Evolutionary conservation across 2,329 filamentous ascomycete genomes (phyloP).

Genomic region (Penicillium fuscoglaucum): DNA sequence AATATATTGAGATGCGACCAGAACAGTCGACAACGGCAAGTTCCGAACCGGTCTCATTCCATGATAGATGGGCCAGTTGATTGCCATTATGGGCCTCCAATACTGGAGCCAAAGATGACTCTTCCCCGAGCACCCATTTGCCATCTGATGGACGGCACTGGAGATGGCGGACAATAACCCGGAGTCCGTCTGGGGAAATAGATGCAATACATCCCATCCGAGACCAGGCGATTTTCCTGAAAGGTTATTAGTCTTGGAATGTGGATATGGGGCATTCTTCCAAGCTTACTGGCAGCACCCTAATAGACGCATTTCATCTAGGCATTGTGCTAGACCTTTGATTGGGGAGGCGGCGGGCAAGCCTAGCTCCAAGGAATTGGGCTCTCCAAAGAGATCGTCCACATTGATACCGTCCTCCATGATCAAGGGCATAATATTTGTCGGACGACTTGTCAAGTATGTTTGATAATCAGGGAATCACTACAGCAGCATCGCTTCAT

Average conservation of each 20-base stretch:
- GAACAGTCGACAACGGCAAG: conserved; percentile 78
- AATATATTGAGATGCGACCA: conserved; percentile 74
- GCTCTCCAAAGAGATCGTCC: conserved; percentile 75
- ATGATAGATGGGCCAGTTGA: conserved; percentile 76
- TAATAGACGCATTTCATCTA: conserved; percentile 73
- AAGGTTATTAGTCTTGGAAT: conserved; percentile 25
- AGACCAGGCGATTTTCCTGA: conserved; percentile 82
- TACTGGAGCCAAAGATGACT: conserved; percentile 64
- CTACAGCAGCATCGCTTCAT: conserved; percentile 23
- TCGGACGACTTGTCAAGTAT: conserved; percentile 2
- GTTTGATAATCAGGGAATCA: conserved; percentile 3
- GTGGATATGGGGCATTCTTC: neutral
- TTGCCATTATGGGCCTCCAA: conserved; percentile 62
- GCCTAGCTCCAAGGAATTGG: conserved; percentile 56
- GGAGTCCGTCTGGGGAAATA: conserved; percentile 69
- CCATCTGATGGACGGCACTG: conserved; percentile 68
- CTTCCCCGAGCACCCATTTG: conserved; percentile 73
- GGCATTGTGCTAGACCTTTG: conserved; percentile 68
- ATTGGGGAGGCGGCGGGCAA: conserved; percentile 54
- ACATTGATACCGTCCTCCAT: conserved; percentile 62
- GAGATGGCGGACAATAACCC: conserved; percentile 71
- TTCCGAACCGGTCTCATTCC: conserved; percentile 75
- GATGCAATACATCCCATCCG: conserved; percentile 81
- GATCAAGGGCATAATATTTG: conserved; percentile 51
- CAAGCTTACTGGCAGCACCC: conserved; percentile 78